A percentile compares a stretch with the other conserved stretches of the same genome.
These are phyloP conservation scores for Simplicillium sp. DNA, from an alignment of 2,329 filamentous ascomycete species.

Conservation along the genomic window DNA sequence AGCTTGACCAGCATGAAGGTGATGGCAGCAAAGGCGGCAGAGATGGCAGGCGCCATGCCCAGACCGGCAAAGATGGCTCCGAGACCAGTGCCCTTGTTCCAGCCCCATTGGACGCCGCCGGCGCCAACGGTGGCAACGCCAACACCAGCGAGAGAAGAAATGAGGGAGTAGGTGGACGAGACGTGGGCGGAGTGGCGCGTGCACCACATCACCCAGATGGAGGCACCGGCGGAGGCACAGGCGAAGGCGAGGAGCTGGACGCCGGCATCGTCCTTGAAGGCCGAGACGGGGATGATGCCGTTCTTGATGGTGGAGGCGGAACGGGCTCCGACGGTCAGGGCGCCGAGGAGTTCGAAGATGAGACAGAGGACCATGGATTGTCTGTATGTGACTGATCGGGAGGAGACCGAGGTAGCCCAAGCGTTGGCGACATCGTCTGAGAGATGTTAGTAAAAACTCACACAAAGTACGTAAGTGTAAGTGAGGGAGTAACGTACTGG, in stretches of 20 bases:
- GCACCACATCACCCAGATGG: conserved; percentile 73
- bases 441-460: conserved; percentile 6
- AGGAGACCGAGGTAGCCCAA: conserved; percentile 74
- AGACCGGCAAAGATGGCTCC: conserved; percentile 65
- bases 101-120: conserved; percentile 55
- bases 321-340: conserved; percentile 56
- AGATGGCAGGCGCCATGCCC: conserved; percentile 60
- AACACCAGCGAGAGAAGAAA: conserved; percentile 60
- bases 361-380: conserved; percentile 59
- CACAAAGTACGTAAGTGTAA: background rate
- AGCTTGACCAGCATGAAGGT: conserved; percentile 68
- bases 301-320: conserved; percentile 75
- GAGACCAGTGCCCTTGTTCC: conserved; percentile 58
- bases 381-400: conserved; percentile 62
- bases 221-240: conserved; percentile 54
- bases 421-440: conserved; percentile 76
- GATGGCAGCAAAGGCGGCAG: conserved; percentile 52
- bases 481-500: conserved; percentile 44
- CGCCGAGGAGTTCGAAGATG: conserved; percentile 60
- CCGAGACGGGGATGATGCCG: conserved; percentile 53
- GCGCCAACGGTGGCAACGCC: conserved; percentile 59
- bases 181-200: conserved; percentile 64
- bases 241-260: conserved; percentile 62
- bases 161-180: conserved; percentile 62
- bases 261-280: conserved; percentile 51